Evolutionary conservation across 2,329 filamentous ascomycete genomes (phyloP).

Genomic region (Didymella arachidicola): DNA sequence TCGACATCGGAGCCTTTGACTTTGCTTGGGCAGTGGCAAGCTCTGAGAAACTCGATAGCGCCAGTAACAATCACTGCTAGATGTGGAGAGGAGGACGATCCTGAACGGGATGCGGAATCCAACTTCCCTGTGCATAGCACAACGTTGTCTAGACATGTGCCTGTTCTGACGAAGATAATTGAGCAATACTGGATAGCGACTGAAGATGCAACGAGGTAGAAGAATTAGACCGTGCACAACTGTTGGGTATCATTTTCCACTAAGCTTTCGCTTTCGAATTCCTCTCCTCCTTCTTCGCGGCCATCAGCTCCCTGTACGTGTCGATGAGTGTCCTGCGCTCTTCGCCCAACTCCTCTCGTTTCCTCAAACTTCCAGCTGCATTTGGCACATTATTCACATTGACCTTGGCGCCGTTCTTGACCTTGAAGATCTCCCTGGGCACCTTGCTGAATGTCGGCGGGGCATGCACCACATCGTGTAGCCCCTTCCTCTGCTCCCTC

Average conservation of each 20-base stretch:
- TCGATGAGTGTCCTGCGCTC: conserved; percentile 76
- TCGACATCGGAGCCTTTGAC: no score
- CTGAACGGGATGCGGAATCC: background rate
- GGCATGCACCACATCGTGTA: conserved; percentile 71
- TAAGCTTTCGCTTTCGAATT: conserved; percentile 4
- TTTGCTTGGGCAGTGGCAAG: no score
- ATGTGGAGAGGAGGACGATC: background rate
- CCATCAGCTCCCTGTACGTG: conserved; percentile 75
- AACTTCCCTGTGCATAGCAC: background rate
- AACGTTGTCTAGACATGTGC: background rate
- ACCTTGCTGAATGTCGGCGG: conserved; percentile 75
- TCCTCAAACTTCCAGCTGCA: conserved; percentile 72
- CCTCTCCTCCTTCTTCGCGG: conserved; percentile 32
- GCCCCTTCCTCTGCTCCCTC: conserved; percentile 62
- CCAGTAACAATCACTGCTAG: background rate
- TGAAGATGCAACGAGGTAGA: background rate
- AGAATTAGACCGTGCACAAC: background rate
- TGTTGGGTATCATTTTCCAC: conserved; percentile 10
- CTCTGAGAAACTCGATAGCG: no score
- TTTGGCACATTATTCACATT: conserved; percentile 74
- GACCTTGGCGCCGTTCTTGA: conserved; percentile 69
- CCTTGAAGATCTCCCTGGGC: conserved; percentile 69
- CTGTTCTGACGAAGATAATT: background rate
- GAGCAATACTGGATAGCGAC: background rate
- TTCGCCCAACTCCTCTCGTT: conserved; percentile 75